phyloP scores from a whole-genome alignment of 208 protist genomes.

The Crithidia mellificae region DNA sequence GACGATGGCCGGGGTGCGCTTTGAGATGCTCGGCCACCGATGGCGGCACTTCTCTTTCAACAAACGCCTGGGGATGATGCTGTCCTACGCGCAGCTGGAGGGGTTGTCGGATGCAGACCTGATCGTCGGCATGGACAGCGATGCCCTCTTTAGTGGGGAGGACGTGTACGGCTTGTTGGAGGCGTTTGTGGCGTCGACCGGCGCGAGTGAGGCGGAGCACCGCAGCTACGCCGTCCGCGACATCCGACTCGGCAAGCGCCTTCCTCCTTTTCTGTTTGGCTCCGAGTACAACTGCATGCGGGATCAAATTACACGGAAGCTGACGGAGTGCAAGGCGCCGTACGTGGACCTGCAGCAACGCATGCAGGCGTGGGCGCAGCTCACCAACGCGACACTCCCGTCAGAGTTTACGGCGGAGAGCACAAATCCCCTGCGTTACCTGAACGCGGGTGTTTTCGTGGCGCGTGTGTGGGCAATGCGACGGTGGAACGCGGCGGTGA shows the following conservation, averaged over 20 bases:
- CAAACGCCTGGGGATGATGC: slow-evolving; percentile 10
- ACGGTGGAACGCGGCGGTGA: slow-evolving; percentile 7
- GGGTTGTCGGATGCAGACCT: slow-evolving; percentile 15
- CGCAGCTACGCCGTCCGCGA: slow-evolving; percentile 10
- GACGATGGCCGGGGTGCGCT: slow-evolving; percentile 14
- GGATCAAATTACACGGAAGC: not conserved
- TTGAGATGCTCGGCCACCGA: slow-evolving; percentile 8
- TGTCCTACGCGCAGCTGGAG: slow-evolving; percentile 11
- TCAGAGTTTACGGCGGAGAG: not conserved
- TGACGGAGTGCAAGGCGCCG: not conserved
- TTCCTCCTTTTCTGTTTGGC: slow-evolving; percentile 6
- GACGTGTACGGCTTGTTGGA: slow-evolving; percentile 14
- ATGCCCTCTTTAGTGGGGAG: slow-evolving; percentile 13
- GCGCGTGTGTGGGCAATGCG: slow-evolving; percentile 15
- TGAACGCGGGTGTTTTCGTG: slow-evolving; percentile 15
- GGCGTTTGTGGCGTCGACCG: slow-evolving; percentile 15
- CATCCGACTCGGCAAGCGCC: slow-evolving; percentile 5
- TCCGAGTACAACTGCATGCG: slow-evolving; percentile 16
- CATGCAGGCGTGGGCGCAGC: not conserved
- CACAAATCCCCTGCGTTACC: not conserved
- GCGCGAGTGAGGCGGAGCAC: slow-evolving; percentile 12
- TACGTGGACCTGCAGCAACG: not conserved
- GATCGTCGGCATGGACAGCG: slow-evolving; percentile 20
- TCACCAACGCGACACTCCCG: not conserved
- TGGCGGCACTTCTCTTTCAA: slow-evolving; percentile 9